phyloP scores from a whole-genome alignment of 352 stramenopile genomes.

The Phytopythium chamaehyphon region DNA sequence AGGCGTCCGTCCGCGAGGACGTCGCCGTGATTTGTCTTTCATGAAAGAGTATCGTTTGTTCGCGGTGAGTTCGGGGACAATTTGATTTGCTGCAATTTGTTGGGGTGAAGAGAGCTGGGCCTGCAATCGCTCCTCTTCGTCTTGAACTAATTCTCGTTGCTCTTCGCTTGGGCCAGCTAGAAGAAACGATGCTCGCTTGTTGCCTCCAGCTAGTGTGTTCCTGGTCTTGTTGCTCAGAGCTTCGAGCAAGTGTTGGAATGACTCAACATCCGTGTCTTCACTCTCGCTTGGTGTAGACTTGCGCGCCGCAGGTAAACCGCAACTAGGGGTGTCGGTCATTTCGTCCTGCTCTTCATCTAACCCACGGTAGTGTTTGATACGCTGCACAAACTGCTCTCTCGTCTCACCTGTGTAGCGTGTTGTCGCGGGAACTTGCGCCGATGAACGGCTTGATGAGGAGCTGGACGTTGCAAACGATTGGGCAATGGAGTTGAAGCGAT shows the following conservation, averaged over 20 bases:
- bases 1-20: no score
- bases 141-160: conserved; percentile 40
- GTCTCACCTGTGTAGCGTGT: not conserved
- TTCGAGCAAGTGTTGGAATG: conserved; percentile 56
- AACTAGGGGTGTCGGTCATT: not conserved
- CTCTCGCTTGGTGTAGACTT: not conserved
- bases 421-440: not conserved
- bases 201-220: conserved; percentile 11
- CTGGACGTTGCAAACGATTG: conserved; percentile 25
- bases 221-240: conserved; percentile 18
- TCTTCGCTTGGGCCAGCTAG: conserved; percentile 22
- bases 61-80: not conserved
- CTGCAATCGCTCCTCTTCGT: conserved; percentile 32
- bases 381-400: conserved; percentile 1
- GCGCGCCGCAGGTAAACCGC: not conserved
- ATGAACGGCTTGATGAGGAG: not conserved
- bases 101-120: conserved; percentile 7
- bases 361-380: not conserved
- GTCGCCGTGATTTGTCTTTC: not conserved
- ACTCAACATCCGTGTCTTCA: conserved; percentile 8
- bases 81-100: no score
- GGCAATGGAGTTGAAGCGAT: conserved; percentile 57
- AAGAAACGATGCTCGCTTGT: conserved; percentile 21
- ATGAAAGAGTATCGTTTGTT: not conserved
- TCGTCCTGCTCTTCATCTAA: no score